These are phyloP conservation scores for Plantago ovata DNA, from an alignment of 257 asterid species.

Conservation along the genomic window DNA sequence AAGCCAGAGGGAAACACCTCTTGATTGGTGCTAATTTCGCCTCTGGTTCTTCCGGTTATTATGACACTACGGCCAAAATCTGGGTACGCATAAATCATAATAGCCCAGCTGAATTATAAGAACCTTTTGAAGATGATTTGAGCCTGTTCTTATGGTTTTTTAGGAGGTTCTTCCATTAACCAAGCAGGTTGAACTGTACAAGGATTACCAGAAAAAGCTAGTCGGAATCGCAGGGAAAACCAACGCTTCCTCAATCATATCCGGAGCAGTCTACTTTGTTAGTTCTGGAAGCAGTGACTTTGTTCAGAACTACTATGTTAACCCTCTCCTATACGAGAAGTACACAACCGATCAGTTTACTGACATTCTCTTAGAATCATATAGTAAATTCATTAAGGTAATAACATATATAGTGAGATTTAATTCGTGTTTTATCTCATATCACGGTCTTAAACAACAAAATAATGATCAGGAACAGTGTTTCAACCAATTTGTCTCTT, in stretches of 20 bases:
- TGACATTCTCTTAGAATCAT: constrained; percentile 58
- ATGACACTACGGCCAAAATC: constrained; percentile 55
- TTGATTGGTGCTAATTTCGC: constrained; percentile 82
- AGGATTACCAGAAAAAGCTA: constrained; percentile 60
- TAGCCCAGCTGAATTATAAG: not conserved
- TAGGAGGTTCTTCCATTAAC: constrained; percentile 66
- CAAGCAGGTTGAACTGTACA: constrained; percentile 67
- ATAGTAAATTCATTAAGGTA: constrained; percentile 57
- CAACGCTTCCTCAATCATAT: constrained; percentile 65
- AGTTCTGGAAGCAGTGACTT: constrained; percentile 89
- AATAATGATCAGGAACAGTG: too few species aligned
- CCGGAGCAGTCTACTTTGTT: constrained; percentile 64
- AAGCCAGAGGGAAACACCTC: constrained; percentile 50
- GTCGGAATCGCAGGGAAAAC: constrained; percentile 56
- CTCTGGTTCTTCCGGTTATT: constrained; percentile 80
- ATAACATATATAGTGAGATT: constrained; percentile 12
- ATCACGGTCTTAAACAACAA: too few species aligned
- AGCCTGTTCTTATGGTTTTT: not conserved
- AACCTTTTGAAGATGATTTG: not conserved
- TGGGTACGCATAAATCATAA: constrained; percentile 37
- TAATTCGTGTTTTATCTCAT: not conserved
- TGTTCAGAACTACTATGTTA: constrained; percentile 72
- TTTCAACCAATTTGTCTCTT: not conserved
- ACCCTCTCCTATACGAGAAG: constrained; percentile 60
- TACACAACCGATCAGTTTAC: constrained; percentile 72